Conservation (phyloP, 73 alveolate genomes). For the Paramecium tetraurelia region DNA sequence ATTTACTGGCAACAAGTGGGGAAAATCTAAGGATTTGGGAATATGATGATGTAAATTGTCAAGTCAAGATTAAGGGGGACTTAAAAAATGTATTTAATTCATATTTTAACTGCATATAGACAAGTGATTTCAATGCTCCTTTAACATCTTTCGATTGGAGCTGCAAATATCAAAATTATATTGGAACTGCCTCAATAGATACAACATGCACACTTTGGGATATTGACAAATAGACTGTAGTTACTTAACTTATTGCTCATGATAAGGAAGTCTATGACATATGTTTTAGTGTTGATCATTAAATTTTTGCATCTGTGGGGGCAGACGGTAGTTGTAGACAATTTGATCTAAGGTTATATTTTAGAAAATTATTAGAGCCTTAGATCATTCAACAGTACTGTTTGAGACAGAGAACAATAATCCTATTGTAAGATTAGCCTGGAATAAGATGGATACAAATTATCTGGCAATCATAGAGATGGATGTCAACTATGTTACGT, state of each 20-base stretch:
- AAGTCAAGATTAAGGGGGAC: conserved; percentile 64
- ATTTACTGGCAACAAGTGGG: conserved; percentile 78
- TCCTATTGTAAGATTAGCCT: conserved; percentile 91
- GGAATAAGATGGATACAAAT: conserved; percentile 91
- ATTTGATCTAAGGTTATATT: conserved; percentile 84
- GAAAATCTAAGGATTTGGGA: conserved; percentile 81
- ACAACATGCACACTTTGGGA: conserved; percentile 99
- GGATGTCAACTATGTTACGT: conserved; percentile 83
- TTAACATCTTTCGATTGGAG: conserved; percentile 99
- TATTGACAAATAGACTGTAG: conserved; percentile 86
- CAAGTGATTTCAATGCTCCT: conserved; percentile 82
- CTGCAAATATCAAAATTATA: conserved; percentile 79
- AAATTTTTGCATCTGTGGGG: conserved; percentile 97
- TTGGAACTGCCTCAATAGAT: conserved; percentile 97
- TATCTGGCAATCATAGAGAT: conserved; percentile 93
- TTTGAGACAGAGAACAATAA: conserved; percentile 86
- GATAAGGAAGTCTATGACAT: conserved; percentile 99
- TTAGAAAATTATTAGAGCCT: conserved; percentile 59
- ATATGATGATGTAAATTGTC: conserved; percentile 60
- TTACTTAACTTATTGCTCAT: conserved; percentile 98
- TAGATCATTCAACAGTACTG: conserved; percentile 97
- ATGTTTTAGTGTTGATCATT: conserved; percentile 88
- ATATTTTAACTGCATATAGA: background rate
- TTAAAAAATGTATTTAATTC: conserved; percentile 52
- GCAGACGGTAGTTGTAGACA: conserved; percentile 98